Conservation (phyloP, 78 protist species). For the Dictyostelium capitatum region DNA sequence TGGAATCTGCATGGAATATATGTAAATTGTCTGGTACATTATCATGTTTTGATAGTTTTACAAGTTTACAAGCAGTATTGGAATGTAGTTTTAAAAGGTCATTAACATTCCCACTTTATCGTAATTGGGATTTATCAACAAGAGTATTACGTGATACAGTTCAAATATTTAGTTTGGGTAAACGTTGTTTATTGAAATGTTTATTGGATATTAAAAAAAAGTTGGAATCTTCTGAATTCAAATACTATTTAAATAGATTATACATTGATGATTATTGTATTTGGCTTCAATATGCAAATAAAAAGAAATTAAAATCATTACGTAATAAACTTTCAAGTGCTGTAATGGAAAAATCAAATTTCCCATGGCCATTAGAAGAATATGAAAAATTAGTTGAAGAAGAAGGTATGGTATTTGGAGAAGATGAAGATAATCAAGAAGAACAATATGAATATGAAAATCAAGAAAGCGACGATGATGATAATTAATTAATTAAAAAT, state of each 20-base stretch:
- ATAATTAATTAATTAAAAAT: not conserved
- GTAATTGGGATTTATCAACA: slow-evolving; percentile 49
- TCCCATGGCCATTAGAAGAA: slow-evolving; percentile 74
- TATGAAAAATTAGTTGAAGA: slow-evolving; percentile 78
- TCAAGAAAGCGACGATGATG: not conserved
- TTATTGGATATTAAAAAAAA: slow-evolving; percentile 35
- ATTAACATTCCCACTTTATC: slow-evolving; percentile 47
- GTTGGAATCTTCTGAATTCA: slow-evolving; percentile 54
- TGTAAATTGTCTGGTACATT: slow-evolving; percentile 43
- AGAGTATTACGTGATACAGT: slow-evolving; percentile 17
- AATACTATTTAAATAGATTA: slow-evolving; percentile 59
- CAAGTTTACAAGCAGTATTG: slow-evolving; percentile 14
- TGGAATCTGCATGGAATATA: slow-evolving; percentile 73
- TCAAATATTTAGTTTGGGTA: slow-evolving; percentile 46
- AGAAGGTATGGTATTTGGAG: slow-evolving; percentile 76
- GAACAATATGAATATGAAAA: slow-evolving; percentile 15
- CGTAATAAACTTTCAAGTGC: not conserved
- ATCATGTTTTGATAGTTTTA: slow-evolving; percentile 33
- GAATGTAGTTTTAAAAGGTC: slow-evolving; percentile 34
- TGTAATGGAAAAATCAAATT: slow-evolving; percentile 7
- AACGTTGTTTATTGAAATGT: slow-evolving; percentile 56
- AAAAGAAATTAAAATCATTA: slow-evolving; percentile 57
- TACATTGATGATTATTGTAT: slow-evolving; percentile 78
- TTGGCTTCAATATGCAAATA: slow-evolving; percentile 69
- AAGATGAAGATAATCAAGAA: slow-evolving; percentile 27